Evolutionary conservation across 441 rosid species (phyloP).

Genomic region (Rhodomyrtus psidioides): DNA sequence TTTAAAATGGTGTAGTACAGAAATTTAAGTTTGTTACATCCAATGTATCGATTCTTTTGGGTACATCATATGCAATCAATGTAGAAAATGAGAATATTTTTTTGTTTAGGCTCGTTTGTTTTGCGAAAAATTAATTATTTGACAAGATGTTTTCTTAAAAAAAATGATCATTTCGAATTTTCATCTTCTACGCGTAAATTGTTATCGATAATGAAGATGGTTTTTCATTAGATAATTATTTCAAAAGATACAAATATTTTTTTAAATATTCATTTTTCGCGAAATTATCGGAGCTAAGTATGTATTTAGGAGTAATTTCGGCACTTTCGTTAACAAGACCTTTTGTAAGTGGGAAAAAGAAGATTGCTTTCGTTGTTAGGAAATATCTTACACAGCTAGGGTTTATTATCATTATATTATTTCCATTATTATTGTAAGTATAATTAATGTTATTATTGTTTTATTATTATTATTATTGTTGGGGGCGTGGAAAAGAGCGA

Average conservation of each 20-base stretch:
- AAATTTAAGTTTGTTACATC: neutral
- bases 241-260: too few species aligned
- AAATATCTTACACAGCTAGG: neutral
- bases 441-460: neutral
- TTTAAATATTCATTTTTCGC: too few species aligned
- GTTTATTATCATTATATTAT: neutral
- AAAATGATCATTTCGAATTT: neutral
- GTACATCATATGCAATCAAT: neutral
- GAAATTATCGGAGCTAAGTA: too few species aligned
- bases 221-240: neutral
- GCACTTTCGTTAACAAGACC: neutral
- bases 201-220: neutral
- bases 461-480: neutral
- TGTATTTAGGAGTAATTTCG: too few species aligned
- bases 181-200: rapidly evolving
- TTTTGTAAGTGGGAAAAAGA: neutral
- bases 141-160: neutral
- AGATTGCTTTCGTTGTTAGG: neutral
- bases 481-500: neutral
- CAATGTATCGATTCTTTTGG: neutral
- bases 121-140: neutral
- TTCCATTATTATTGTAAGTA: neutral
- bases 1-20: neutral
- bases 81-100: neutral
- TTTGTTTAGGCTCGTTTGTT: neutral